Conservation (phyloP, 2,329 filamentous ascomycete genomes). For the Xylaria sp. region DNA sequence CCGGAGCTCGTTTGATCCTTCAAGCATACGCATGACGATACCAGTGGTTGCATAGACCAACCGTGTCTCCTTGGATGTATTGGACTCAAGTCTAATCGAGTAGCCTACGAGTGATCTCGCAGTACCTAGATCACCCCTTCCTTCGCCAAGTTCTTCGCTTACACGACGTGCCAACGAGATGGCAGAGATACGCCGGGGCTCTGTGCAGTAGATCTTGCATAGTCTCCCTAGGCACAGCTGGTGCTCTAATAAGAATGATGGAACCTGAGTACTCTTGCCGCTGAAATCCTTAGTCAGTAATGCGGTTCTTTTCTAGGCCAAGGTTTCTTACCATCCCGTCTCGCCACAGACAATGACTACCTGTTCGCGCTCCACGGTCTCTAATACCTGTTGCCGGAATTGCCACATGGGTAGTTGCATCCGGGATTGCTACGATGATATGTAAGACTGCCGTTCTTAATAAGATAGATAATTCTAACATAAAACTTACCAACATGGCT, state of each 20-base stretch:
- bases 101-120: slow-evolving; percentile 88
- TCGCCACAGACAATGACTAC: slow-evolving; percentile 96
- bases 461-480: background rate
- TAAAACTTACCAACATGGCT: slow-evolving; percentile 73
- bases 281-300: slow-evolving; percentile 49
- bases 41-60: slow-evolving; percentile 90
- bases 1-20: slow-evolving; percentile 83
- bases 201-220: slow-evolving; percentile 95
- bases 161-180: slow-evolving; percentile 93
- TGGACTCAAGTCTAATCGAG: slow-evolving; percentile 91
- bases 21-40: slow-evolving; percentile 98
- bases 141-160: slow-evolving; percentile 93
- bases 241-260: slow-evolving; percentile 90
- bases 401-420: slow-evolving; percentile 90
- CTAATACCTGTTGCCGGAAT: slow-evolving; percentile 81
- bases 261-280: slow-evolving; percentile 98
- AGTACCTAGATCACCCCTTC: slow-evolving; percentile 83
- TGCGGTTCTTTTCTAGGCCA: background rate
- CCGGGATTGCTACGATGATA: slow-evolving; percentile 63
- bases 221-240: slow-evolving; percentile 81
- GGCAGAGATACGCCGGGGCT: slow-evolving; percentile 94
- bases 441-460: slow-evolving; percentile 25
- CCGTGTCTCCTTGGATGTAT: slow-evolving; percentile 81
- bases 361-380: slow-evolving; percentile 80
- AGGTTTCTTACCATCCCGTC: slow-evolving; percentile 77